These are phyloP conservation scores for Narthecium ossifragum DNA, from an alignment of 106 monocot species.

Conservation along the genomic window DNA sequence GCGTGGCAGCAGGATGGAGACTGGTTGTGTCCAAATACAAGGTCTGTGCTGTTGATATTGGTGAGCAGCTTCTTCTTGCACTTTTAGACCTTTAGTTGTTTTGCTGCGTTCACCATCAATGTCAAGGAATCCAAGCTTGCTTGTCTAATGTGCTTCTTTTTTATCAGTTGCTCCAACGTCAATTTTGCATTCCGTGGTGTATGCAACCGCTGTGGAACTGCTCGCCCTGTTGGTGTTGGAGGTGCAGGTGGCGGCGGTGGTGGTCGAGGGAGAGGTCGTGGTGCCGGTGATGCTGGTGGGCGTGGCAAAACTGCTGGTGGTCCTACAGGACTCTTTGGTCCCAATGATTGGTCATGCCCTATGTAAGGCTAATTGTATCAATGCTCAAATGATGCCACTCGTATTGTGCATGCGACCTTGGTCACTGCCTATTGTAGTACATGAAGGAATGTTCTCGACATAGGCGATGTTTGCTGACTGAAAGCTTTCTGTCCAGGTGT, in stretches of 20 bases:
- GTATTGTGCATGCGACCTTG: too few species aligned
- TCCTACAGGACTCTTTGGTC: constrained; percentile 93
- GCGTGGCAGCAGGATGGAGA: constrained; percentile 99
- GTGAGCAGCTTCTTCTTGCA: constrained; percentile 82
- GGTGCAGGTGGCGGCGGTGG: constrained; percentile 51
- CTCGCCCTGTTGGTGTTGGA: constrained; percentile 90
- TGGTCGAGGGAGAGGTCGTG: constrained; percentile 70
- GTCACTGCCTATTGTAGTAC: too few species aligned
- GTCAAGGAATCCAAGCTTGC: not conserved
- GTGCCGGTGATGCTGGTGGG: constrained; percentile 40
- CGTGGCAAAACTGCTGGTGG: constrained; percentile 47
- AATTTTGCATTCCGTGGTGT: constrained; percentile 99
- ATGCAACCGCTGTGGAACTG: constrained; percentile 93
- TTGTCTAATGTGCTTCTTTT: constrained; percentile 15
- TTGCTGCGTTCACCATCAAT: not conserved
- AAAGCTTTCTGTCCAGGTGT: constrained; percentile 81
- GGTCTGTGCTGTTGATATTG: constrained; percentile 98
- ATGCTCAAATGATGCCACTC: too few species aligned
- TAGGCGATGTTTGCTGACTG: too few species aligned
- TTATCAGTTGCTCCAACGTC: constrained; percentile 85
- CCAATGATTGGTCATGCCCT: constrained; percentile 98
- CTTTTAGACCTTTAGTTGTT: constrained; percentile 12
- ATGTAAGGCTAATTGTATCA: constrained; percentile 77
- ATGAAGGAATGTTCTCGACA: too few species aligned
- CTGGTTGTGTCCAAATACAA: constrained; percentile 99